Base-by-base conservation (phyloP, 805 yeast species). In the Ogataea henricii region DNA sequence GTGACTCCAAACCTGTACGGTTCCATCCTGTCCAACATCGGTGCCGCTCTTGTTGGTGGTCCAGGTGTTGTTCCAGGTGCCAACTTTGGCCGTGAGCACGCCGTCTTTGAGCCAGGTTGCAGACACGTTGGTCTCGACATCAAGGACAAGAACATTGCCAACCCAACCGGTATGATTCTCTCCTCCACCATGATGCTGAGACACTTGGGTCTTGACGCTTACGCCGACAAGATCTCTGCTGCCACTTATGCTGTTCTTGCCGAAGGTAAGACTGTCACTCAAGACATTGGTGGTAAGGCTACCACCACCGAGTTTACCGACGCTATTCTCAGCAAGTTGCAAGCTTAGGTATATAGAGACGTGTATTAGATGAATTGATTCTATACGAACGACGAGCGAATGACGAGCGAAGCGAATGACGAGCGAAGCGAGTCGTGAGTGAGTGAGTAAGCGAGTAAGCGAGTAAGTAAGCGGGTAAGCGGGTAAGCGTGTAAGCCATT, bases 1-100 rank as follows among this genome's bases (percentile, higher is more conserved):
- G 98, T 94, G 56, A 89, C 97, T 57, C 99, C 99, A 60, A 91
- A 94, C 80, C 81, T 92, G 77, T 92, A 92, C 81, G 99, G 99
- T 76, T 87, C 97, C 66, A 92, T 92, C 66, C 77, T 92, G 66
- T 90, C 97, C 58, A 94, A 94, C 82, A 91, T 92, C 64, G 99
- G 98, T 77, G 96, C 98, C 59, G 99, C 94, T 56, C 79, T 78
- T 64, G 86, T 94, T 58, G 98, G 98, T 72, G 97, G 97, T 62
- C 97, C 98, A 69, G 98, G 98, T 73, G 79, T 92, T 63, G 96
- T 92, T 47, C 97, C 99, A 62, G 98, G 98, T 74, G 97, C 96
- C 65, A 89, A 90, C 79, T 91, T 88, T 59, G 99, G 99, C 73
- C 86, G 96, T 73, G 97, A 92, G 64, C 85, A 86, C 71, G 98